These are phyloP conservation scores for Fusarium sterilihyphosum DNA, from an alignment of 2,329 filamentous ascomycete genomes.

Conservation along the genomic window DNA sequence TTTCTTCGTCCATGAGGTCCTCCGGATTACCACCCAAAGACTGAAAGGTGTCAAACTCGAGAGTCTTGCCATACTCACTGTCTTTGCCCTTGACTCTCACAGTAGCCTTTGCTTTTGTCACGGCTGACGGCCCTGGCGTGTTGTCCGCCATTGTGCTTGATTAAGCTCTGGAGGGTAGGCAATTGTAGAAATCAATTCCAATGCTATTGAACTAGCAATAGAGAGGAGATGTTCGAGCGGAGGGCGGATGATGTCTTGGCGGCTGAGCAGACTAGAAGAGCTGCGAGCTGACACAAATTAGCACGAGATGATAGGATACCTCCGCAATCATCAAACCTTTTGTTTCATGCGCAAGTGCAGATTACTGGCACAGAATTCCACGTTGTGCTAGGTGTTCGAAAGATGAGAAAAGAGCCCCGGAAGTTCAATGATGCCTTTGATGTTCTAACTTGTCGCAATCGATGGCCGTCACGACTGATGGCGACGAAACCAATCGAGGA, in stretches of 20 bases:
- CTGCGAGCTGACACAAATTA: neutral
- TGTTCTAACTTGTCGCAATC: neutral
- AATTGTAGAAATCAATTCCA: rapidly evolving
- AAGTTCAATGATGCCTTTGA: neutral
- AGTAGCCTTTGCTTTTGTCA: rapidly evolving
- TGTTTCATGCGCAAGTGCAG: rapidly evolving
- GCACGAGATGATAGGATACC: neutral
- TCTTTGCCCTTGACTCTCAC: neutral
- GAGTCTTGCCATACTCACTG: neutral
- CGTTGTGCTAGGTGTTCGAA: rapidly evolving
- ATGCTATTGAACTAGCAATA: rapidly evolving
- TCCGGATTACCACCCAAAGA: rapidly evolving
- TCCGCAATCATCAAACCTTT: neutral
- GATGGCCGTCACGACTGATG: no score
- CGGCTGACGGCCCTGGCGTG: rapidly evolving
- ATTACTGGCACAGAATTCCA: no score
- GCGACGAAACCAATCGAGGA: neutral
- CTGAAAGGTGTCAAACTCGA: rapidly evolving
- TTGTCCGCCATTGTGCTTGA: neutral
- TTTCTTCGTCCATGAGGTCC: neutral
- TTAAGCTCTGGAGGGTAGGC: neutral
- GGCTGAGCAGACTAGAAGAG: rapidly evolving
- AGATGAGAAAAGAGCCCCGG: rapidly evolving
- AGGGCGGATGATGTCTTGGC: neutral
- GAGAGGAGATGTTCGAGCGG: rapidly evolving